These are phyloP conservation scores for Nepenthes gracilis DNA, from an alignment of 148 eudicot species.

Conservation along the genomic window DNA sequence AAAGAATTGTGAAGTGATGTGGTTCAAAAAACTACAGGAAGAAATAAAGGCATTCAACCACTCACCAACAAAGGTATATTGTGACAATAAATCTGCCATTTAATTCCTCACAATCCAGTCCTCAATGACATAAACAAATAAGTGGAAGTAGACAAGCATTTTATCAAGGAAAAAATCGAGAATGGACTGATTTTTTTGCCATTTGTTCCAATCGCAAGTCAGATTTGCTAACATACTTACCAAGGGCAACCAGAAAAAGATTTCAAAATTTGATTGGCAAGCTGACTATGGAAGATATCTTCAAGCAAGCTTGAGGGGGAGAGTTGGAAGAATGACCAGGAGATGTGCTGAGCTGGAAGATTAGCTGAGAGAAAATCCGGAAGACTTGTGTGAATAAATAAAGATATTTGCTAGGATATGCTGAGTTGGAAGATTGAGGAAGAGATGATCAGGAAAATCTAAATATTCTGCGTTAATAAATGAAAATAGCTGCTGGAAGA, in stretches of 20 bases:
- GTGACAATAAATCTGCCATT: constrained; percentile 5
- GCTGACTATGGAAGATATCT: too few species aligned
- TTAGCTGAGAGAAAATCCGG: too few species aligned
- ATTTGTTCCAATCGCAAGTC: not conserved
- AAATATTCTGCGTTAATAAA: too few species aligned
- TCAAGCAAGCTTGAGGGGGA: too few species aligned
- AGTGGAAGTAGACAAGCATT: not conserved
- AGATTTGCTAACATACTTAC: not conserved
- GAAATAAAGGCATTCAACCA: not conserved
- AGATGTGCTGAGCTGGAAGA: too few species aligned
- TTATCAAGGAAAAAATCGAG: not conserved
- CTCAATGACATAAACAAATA: not conserved
- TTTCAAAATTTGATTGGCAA: too few species aligned
- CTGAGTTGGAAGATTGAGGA: too few species aligned
- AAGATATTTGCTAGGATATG: too few species aligned
- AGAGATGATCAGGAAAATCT: too few species aligned
- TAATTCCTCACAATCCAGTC: constrained; percentile 5
- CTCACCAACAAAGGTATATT: not conserved
- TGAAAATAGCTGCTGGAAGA: too few species aligned
- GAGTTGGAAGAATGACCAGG: too few species aligned
- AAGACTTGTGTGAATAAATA: too few species aligned
- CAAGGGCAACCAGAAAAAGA: not conserved
- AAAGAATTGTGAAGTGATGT: constrained; percentile 1
- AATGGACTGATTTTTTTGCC: not conserved
- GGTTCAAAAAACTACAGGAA: not conserved